Percentiles rank a stretch among this genome's conserved stretches.
These are phyloP conservation scores for Wallacemonas collosoma DNA, from an alignment of 208 protist genomes.

Conservation along the genomic window DNA sequence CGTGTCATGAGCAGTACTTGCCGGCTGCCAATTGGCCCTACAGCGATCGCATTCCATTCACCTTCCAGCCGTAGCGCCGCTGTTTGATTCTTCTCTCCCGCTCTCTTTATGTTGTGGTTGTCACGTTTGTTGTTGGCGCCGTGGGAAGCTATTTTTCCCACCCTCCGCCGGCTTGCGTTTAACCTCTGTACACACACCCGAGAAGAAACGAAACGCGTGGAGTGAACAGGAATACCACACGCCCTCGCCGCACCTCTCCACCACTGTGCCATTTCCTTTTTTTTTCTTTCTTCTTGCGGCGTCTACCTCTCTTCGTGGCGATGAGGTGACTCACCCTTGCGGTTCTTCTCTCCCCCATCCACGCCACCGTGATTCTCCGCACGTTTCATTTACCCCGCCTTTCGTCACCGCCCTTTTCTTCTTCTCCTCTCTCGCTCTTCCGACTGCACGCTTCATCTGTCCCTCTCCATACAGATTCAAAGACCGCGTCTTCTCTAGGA, in stretches of 20 bases:
- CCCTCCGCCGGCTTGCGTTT: no score
- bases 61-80: conserved; percentile 17
- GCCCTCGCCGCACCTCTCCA: no score
- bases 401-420: not conserved
- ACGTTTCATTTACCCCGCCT: conserved; percentile 1
- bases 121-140: not conserved
- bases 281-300: no score
- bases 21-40: conserved; percentile 38
- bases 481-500: not conserved
- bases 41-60: conserved; percentile 46
- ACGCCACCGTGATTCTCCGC: not conserved
- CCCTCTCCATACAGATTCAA: conserved; percentile 16
- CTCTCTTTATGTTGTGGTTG: not conserved
- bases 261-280: no score
- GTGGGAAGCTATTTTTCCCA: no score
- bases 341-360: conserved; percentile 3
- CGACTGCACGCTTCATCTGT: not conserved
- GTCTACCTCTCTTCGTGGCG: no score
- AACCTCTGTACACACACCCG: no score
- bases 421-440: conserved; percentile 11
- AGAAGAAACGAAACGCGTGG: no score
- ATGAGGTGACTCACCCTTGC: not conserved
- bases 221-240: no score
- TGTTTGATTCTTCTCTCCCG: not conserved
- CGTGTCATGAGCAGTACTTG: conserved; percentile 40